Conservation (phyloP, 1,284 basidiomycete species). For the Ustilago cynodontis region DNA sequence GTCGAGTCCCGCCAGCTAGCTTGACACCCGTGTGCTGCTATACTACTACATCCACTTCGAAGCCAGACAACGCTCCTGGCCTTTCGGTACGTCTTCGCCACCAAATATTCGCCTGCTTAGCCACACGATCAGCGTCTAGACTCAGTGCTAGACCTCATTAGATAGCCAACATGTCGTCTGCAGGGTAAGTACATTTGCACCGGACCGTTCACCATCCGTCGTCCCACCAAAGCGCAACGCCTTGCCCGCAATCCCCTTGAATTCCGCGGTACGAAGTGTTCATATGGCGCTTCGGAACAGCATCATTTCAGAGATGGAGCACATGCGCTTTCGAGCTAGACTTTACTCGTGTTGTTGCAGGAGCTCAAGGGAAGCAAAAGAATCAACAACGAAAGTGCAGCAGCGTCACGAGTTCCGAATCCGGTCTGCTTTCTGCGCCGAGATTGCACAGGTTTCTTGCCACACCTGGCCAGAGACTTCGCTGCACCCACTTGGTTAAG, state of each 20-base stretch:
- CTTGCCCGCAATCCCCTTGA: background rate
- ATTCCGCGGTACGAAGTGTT: constrained; percentile 13
- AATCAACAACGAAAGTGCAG: background rate
- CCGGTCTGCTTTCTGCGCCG: constrained; percentile 10
- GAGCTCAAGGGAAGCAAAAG: background rate
- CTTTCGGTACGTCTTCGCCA: background rate
- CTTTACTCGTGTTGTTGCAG: background rate
- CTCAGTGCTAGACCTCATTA: background rate
- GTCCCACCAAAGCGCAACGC: constrained; percentile 9
- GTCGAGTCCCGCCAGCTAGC: constrained; percentile 5
- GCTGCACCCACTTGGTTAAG: background rate
- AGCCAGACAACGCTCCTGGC: background rate
- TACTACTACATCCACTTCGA: background rate
- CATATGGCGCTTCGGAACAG: constrained; percentile 14
- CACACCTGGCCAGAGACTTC: background rate
- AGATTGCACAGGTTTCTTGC: background rate
- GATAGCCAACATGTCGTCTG: constrained; percentile 25
- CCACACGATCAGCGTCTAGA: background rate
- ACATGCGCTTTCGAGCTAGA: constrained; percentile 3
- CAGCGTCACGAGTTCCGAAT: background rate
- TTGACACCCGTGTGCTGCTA: background rate
- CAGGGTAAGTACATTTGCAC: constrained; percentile 33
- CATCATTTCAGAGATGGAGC: constrained; percentile 9
- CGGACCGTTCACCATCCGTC: constrained; percentile 2
- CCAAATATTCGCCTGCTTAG: background rate